phyloP scores from a whole-genome alignment of 2,329 filamentous ascomycete species.

The Aspergillus melleus region DNA sequence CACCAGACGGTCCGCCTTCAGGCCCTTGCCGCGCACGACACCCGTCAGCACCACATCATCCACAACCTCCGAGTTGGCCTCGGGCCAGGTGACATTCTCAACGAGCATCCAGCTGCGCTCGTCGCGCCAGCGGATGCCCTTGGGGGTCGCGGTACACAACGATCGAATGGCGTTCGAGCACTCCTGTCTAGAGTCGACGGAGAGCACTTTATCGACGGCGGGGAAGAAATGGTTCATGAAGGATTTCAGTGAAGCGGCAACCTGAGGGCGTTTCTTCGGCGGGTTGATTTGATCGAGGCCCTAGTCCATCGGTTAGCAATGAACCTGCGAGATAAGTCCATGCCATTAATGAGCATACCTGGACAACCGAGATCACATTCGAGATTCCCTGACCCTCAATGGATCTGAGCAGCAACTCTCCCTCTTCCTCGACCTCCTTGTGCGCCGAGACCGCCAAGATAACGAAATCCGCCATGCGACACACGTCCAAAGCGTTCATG shows the following conservation, averaged over 20 bases:
- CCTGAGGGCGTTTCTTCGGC: conserved; percentile 72
- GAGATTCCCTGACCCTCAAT: conserved; percentile 94
- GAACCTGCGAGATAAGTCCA: neutral
- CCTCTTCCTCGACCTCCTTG: conserved; percentile 73
- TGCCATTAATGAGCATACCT: conserved; percentile 39
- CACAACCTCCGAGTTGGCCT: conserved; percentile 46
- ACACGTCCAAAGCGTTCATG: conserved; percentile 77
- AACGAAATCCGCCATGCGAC: conserved; percentile 86
- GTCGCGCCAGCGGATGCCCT: conserved; percentile 93
- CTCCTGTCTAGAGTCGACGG: conserved; percentile 83
- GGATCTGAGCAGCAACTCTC: conserved; percentile 79
- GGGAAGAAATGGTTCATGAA: conserved; percentile 96
- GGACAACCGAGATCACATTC: conserved; percentile 82
- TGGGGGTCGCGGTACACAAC: conserved; percentile 86
- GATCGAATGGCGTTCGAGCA: conserved; percentile 88
- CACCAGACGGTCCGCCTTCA: conserved; percentile 87
- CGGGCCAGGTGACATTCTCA: conserved; percentile 74
- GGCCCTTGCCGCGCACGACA: conserved; percentile 76
- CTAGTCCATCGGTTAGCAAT: conserved; percentile 20
- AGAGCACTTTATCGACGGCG: conserved; percentile 85
- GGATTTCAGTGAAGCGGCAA: conserved; percentile 80
- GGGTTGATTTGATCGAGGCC: conserved; percentile 76
- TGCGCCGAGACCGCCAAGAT: conserved; percentile 79
- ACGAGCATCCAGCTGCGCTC: conserved; percentile 94
- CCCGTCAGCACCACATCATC: conserved; percentile 75